Evolutionary conservation across 345 rosid genomes (phyloP), one percentile per base, ranked within the genome.

Genomic region (Reutealis trisperma): DNA sequence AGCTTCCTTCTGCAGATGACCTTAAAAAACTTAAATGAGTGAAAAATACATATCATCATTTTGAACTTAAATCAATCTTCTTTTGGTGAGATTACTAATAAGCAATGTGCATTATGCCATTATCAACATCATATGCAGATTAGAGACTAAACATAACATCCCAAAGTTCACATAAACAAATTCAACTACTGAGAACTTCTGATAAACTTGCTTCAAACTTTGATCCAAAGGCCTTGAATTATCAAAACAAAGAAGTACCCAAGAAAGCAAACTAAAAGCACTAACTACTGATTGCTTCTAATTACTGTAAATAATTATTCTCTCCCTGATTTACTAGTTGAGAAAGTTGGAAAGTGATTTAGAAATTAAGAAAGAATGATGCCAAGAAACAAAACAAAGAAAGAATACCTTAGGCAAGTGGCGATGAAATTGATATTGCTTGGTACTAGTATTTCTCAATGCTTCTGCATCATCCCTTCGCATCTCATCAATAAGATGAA

Each of bases 401-500:
- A 37, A 37, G 49, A 30, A 1, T 58, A 64, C 88, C 85, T 82
- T 80, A 12, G 86, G 91, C 67, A 88, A 71, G 42, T 41, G 27
- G 21, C 90, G 81, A 34, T 59, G 81, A 55, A 55, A 15, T 19
- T 34, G 77, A 60, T 30, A 15, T 62, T 37, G 62, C 49, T 84
- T 73, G 49, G n/a, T 21, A 12, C 19, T 37, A 47, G 13, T 10
- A 61, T 66, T 70, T 18, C 18, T 27, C 54, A 82, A 30, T 22
- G 70, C 81, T 52, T 78, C 74, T 1, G 76, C 78, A n/a, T 76
- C 87, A 49, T 84, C 82, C 61, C 63, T 75, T 77, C 87, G 74
- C 82, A 86, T 77, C 63, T 85, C 82, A 66, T 88, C 85, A 21
- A 87, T 77, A 37, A 57, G 63, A 77, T 66, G 75, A 62, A 49